Evolutionary conservation across 352 stramenopile species (phyloP), one percentile per base, ranked within the genome.

Genomic region (Phytophthora pseudosyringae): DNA sequence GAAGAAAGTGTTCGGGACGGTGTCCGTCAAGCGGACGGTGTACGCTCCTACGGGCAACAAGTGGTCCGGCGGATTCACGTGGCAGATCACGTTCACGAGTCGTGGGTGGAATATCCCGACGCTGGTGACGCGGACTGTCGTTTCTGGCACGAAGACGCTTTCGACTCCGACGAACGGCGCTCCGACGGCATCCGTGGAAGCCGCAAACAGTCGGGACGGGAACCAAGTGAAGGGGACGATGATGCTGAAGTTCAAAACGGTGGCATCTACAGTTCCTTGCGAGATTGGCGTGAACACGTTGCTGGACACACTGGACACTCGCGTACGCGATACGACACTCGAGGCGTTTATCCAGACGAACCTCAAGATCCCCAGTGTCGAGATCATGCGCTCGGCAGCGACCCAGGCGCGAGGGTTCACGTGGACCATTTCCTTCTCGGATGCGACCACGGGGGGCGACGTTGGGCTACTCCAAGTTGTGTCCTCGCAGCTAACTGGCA

Each of bases 31-130:
- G 21, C 80, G 95, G 7, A 71, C 68, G 1, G 81, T 93, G n/a
- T 98, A 89, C 66, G 80, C 88, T 38, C 79, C 90, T 5, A 84
- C 89, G 11, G 81, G 71, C 2, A 81, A 83, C 52, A 91, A 97
- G 41, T 99, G 95, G 94, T 98, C 89, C 5, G 96, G 96, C 13
- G 91, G 93, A 3, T 98, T 97, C 60, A 89, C 86, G 21, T 99
- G 95, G 95, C 86, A 89, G 25, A 92, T 99, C 56, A 97, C 94
- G 18, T 99, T 98, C 55, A 82, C 78, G 2, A 86, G 73, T 45
- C 75, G 88, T 1, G 76, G 83, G 2, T 81, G 91, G 69, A 83
- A 98, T 62, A 90, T 98, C 47, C 95, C 93, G 3, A 86, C 55
- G 16, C 89, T 98, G 76, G 71, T 44, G 2, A 63, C 76, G 5